Base-by-base conservation (phyloP, 139 green algal genomes). In the Picochlorum sp. region DNA sequence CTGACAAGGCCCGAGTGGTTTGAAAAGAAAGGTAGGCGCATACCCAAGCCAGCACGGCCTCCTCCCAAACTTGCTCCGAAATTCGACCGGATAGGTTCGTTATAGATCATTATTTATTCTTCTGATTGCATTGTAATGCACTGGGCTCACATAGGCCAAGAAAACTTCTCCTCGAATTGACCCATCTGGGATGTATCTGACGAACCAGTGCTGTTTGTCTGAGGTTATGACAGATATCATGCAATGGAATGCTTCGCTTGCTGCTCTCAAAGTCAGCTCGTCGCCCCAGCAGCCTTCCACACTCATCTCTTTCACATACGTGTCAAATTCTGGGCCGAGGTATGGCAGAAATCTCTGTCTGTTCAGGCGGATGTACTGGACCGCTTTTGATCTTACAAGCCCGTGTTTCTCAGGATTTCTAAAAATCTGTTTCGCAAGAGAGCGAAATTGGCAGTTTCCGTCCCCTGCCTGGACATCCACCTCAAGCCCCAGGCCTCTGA, bases 1-100 rank as follows among this genome's bases (percentile, higher is more conserved):
- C 67, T 96, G 60, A 45, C 92, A 21, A 67, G 79, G 67, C 91
- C 91, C 0, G 78, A 89, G 20, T 85, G 75, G 65, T 95, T 87
- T 73, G 78, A 56, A 0, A 74, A 77, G 60, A 86, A 89, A 67
- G 74, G 80, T 0, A 69, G 87, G 6, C 62, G 80, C 37, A 66
- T 97, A 61, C 91, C 91, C 9, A 73, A 77, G 3, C 71, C 90
- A 2, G 86, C 86, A 13, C 68, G 78, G 5, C 72, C 80, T 8
- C 91, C 88, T 61, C 81, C 88, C 34, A 81, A 83, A 20, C 60
- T 81, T 26, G 77, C 79, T 11, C 71, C 57, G 9, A 71, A 63
- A 38, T 91, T 82, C 72, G 85, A 93, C 56, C 21, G 13, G 6
- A 65, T 85, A 9, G 80, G 80, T 10, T 62, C 56, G 16, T 47